phyloP scores from a whole-genome alignment of 2,329 filamentous ascomycete species.

The Teratosphaeria gauchensis region DNA sequence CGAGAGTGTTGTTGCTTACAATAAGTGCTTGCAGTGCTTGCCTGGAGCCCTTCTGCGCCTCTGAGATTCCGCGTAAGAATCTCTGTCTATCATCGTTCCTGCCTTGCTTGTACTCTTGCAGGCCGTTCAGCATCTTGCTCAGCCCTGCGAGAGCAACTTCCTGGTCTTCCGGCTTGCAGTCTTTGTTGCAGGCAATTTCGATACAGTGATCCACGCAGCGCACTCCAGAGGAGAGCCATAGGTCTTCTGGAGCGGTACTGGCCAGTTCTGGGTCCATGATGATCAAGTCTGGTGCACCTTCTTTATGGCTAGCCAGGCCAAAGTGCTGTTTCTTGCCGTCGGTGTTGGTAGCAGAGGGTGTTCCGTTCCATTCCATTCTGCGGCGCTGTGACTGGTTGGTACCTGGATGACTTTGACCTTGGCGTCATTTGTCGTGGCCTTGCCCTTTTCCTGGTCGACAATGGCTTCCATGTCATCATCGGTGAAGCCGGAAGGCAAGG shows the following conservation, averaged over 20 bases:
- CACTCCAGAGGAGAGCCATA: slow-evolving; percentile 52
- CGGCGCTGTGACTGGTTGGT: neutral
- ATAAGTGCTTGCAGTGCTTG: slow-evolving; percentile 40
- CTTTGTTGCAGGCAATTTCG: slow-evolving; percentile 41
- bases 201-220: slow-evolving; percentile 50
- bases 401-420: neutral
- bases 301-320: neutral
- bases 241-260: slow-evolving; percentile 40
- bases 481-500: neutral
- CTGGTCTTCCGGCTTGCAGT: slow-evolving; percentile 2
- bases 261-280: slow-evolving; percentile 47
- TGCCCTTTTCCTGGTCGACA: neutral
- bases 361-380: slow-evolving; percentile 21
- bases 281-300: slow-evolving; percentile 38
- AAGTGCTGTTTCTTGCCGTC: slow-evolving; percentile 2
- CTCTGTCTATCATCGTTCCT: slow-evolving; percentile 16
- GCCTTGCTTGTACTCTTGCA: slow-evolving; percentile 35
- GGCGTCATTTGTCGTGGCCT: neutral
- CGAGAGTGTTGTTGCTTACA: slow-evolving; percentile 26
- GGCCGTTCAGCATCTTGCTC: slow-evolving; percentile 32
- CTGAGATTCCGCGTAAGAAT: neutral
- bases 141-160: slow-evolving; percentile 18
- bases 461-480: neutral
- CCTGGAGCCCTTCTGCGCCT: neutral
- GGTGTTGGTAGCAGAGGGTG: slow-evolving; percentile 9